Evolutionary conservation across 2,329 filamentous ascomycete genomes (phyloP).

Genomic region (Fusarium veterinarium): DNA sequence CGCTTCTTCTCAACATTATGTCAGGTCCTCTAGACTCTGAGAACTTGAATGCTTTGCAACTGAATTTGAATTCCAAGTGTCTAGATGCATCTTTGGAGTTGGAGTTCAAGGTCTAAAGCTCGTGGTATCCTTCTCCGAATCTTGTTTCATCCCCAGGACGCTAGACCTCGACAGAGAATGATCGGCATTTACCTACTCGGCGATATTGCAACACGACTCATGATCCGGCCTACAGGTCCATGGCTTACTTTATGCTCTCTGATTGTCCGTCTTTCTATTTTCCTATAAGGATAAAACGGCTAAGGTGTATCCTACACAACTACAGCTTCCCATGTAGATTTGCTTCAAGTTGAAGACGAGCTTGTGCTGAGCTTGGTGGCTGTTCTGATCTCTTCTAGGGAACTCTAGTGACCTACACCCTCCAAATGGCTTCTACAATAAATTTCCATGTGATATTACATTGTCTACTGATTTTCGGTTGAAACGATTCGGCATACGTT

Average conservation of each 20-base stretch:
- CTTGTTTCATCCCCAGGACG: not conserved
- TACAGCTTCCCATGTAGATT: not conserved
- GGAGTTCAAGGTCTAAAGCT: not conserved
- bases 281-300: not conserved
- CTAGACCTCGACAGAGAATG: not conserved
- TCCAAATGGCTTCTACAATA: too few relatives aligned
- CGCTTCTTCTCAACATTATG: not conserved
- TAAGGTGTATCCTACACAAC: too few relatives aligned
- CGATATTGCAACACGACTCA: not conserved
- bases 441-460: not conserved
- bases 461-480: not conserved
- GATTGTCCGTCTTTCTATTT: too few relatives aligned
- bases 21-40: not conserved
- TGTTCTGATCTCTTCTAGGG: not conserved
- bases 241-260: not conserved
- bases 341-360: not conserved
- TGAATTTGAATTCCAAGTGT: not conserved
- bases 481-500: not conserved
- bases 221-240: not conserved
- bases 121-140: not conserved
- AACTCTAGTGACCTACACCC: not conserved
- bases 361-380: not conserved
- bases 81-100: not conserved
- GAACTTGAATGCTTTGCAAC: not conserved
- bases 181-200: not conserved